Evolutionary conservation across 2,329 filamentous ascomycete genomes (phyloP).

Genomic region (Orbilia javanica): DNA sequence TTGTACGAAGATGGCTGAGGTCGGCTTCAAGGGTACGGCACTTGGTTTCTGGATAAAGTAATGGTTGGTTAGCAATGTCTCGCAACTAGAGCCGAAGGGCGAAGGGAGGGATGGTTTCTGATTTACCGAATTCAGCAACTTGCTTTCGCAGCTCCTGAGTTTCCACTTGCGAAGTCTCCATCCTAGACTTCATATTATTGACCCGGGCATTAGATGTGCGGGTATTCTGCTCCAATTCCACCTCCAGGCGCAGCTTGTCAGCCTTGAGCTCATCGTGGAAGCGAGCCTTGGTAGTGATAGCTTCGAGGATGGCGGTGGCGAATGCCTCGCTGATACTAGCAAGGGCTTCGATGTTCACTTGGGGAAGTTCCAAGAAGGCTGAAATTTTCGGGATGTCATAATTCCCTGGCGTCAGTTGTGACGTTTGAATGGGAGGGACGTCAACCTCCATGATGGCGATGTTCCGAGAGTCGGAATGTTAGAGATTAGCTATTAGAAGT

Average conservation of each 20-base stretch:
- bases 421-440: constrained; percentile 52
- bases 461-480: not conserved
- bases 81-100: not conserved
- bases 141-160: constrained; percentile 84
- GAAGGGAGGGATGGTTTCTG: not conserved
- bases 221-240: constrained; percentile 91
- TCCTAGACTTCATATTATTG: constrained; percentile 82
- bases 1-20: constrained; percentile 80
- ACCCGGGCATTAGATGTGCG: constrained; percentile 84
- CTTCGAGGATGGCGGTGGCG: constrained; percentile 79
- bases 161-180: constrained; percentile 86
- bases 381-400: constrained; percentile 61
- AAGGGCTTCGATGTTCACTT: constrained; percentile 60
- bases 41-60: constrained; percentile 74
- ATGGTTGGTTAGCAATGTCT: constrained; percentile 57
- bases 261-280: constrained; percentile 85
- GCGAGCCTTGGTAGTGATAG: constrained; percentile 81
- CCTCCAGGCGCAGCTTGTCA: constrained; percentile 88
- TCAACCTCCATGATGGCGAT: constrained; percentile 54
- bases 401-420: constrained; percentile 29
- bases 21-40: constrained; percentile 83
- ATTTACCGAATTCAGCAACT: constrained; percentile 82
- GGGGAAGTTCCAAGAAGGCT: constrained; percentile 60
- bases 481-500: constrained; percentile 34
- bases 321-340: constrained; percentile 75